phyloP scores from a whole-genome alignment of 2,329 filamentous ascomycete genomes.

The Aspergillus brasiliensis region DNA sequence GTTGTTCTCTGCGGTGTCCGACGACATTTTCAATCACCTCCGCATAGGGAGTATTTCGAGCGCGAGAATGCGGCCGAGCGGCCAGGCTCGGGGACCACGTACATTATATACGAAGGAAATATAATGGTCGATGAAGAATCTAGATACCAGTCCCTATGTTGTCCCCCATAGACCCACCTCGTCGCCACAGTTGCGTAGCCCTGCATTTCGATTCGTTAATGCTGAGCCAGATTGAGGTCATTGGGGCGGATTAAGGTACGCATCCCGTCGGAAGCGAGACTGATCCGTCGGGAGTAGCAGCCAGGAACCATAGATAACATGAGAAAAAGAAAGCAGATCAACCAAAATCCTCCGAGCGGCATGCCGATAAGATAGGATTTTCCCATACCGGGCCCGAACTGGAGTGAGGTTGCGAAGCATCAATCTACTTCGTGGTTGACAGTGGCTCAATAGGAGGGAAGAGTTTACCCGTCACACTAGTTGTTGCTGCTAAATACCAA shows the following conservation, averaged over 20 bases:
- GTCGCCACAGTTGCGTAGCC: not conserved
- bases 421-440: not conserved
- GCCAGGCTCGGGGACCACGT: not conserved
- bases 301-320: not conserved
- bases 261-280: not conserved
- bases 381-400: not conserved
- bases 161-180: not conserved
- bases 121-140: not conserved
- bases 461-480: not conserved
- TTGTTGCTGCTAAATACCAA: too few relatives aligned
- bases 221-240: not conserved
- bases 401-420: too few relatives aligned
- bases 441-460: not conserved
- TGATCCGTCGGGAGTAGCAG: not conserved
- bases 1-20: not conserved
- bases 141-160: not conserved
- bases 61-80: not conserved
- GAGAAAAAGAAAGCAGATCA: not conserved
- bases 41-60: not conserved
- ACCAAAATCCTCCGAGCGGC: not conserved
- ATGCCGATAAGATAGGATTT: not conserved
- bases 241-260: not conserved
- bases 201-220: not conserved
- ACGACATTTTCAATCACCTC: not conserved
- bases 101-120: not conserved